Evolutionary conservation across 129 eudicot species (phyloP).

Genomic region (Helianthus tuberosus): DNA sequence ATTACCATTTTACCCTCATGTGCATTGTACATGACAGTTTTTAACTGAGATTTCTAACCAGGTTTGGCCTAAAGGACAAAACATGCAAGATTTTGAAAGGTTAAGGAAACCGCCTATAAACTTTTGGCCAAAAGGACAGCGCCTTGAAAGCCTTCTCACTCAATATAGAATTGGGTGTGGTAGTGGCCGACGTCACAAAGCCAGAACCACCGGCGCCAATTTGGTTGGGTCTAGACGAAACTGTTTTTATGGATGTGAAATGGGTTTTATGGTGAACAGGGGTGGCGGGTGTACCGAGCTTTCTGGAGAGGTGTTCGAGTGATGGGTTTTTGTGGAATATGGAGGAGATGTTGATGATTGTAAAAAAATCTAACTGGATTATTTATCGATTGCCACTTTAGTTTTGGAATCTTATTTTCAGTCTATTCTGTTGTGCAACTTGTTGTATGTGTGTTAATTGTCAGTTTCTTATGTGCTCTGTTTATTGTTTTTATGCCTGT

Average conservation of each 20-base stretch:
- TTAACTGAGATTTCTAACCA: too few species aligned
- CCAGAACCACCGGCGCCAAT: constrained; percentile 17
- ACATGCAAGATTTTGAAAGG: too few species aligned
- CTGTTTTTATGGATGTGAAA: constrained; percentile 29
- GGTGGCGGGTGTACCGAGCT: constrained; percentile 37
- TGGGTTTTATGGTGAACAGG: constrained; percentile 43
- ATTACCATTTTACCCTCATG: too few species aligned
- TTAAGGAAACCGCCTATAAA: too few species aligned
- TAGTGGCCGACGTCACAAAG: constrained; percentile 65
- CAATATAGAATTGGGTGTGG: constrained; percentile 75
- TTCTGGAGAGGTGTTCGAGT: constrained; percentile 52
- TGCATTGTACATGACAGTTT: too few species aligned
- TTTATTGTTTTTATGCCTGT: too few species aligned
- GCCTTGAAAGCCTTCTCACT: constrained; percentile 94
- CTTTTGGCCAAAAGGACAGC: too few species aligned
- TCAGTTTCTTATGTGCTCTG: not conserved
- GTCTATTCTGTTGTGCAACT: not conserved
- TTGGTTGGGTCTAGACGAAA: constrained; percentile 16
- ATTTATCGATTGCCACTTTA: not conserved
- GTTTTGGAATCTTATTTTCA: constrained; percentile 25
- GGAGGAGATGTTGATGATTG: too few species aligned
- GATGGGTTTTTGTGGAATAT: too few species aligned
- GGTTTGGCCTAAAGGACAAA: too few species aligned
- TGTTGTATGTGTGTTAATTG: not conserved
- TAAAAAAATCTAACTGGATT: too few species aligned